A percentile compares a stretch with the other conserved stretches of the same genome.
Evolutionary conservation across 768 basidiomycete genomes (phyloP).

Genomic region (Pulveroboletus sp.): DNA sequence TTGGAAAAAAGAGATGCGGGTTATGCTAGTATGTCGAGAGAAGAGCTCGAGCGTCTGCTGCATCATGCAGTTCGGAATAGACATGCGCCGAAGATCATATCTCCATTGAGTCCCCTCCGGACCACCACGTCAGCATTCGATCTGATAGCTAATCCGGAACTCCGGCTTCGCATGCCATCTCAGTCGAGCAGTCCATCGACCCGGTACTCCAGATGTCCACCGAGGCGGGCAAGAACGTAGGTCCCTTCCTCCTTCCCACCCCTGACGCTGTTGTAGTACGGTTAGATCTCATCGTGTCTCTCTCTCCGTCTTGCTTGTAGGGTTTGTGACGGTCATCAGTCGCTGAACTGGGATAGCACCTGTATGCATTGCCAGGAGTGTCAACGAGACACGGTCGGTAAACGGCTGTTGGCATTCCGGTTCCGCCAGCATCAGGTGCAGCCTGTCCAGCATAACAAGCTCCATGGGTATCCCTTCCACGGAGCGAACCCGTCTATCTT

Average conservation of each 20-base stretch:
- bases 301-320: constrained; percentile 5
- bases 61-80: constrained; percentile 23
- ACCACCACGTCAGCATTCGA: constrained; percentile 1
- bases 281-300: constrained; percentile 3
- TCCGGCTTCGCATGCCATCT: constrained; percentile 21
- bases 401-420: constrained; percentile 21
- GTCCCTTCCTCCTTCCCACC: constrained; percentile 5
- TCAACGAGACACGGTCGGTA: constrained; percentile 25
- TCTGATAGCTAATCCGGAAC: constrained; percentile 18
- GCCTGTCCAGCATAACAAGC: constrained; percentile 7
- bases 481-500: neutral
- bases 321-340: constrained; percentile 22
- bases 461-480: neutral
- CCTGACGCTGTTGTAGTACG: neutral
- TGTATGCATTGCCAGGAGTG: constrained; percentile 29
- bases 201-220: constrained; percentile 15
- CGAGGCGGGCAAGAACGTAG: constrained; percentile 26
- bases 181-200: constrained; percentile 15
- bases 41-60: constrained; percentile 24
- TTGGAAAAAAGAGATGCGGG: neutral
- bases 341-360: constrained; percentile 15
- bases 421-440: constrained; percentile 10
- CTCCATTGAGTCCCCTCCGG: constrained; percentile 31
- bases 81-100: constrained; percentile 25
- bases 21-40: constrained; percentile 5